Evolutionary conservation across 805 yeast genomes (phyloP).

Genomic region (Teunomyces kruisii): DNA sequence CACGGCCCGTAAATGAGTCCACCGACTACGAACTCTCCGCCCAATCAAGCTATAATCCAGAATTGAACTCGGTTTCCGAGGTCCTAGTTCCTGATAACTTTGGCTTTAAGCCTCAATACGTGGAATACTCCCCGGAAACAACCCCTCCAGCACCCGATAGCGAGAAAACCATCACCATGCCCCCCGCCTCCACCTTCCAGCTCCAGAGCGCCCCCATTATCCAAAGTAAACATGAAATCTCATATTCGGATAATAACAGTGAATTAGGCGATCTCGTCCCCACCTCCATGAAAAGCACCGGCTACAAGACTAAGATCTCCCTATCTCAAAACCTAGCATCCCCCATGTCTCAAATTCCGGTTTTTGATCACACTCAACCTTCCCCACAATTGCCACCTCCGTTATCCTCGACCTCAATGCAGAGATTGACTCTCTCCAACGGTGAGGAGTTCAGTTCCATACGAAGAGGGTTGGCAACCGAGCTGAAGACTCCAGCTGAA

Average conservation of each 20-base stretch:
- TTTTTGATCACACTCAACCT: slow-evolving; percentile 22
- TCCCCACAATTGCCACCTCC: slow-evolving; percentile 42
- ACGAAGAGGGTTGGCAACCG: slow-evolving; percentile 46
- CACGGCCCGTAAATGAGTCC: background rate
- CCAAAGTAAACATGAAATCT: slow-evolving; percentile 9
- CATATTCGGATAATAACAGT: background rate
- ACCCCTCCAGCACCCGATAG: background rate
- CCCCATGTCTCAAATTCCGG: slow-evolving; percentile 17
- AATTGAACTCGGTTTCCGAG: slow-evolving; percentile 5
- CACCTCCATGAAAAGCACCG: background rate
- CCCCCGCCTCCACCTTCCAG: slow-evolving; percentile 9
- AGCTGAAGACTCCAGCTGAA: slow-evolving; percentile 74
- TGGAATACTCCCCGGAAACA: slow-evolving; percentile 3
- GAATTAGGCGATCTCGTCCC: slow-evolving; percentile 1
- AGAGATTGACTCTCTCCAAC: slow-evolving; percentile 28
- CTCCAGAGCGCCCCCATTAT: slow-evolving; percentile 15
- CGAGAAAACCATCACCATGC: background rate
- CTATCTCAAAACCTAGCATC: slow-evolving; percentile 20
- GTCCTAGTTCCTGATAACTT: background rate
- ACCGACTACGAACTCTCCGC: background rate
- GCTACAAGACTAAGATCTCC: slow-evolving; percentile 6
- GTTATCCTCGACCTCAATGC: slow-evolving; percentile 17
- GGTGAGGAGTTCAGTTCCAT: slow-evolving; percentile 34
- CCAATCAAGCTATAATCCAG: slow-evolving; percentile 6
- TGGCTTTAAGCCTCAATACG: slow-evolving; percentile 2